phyloP scores from a whole-genome alignment of 2,329 filamentous ascomycete species.

The Paracamarosporium sp. region DNA sequence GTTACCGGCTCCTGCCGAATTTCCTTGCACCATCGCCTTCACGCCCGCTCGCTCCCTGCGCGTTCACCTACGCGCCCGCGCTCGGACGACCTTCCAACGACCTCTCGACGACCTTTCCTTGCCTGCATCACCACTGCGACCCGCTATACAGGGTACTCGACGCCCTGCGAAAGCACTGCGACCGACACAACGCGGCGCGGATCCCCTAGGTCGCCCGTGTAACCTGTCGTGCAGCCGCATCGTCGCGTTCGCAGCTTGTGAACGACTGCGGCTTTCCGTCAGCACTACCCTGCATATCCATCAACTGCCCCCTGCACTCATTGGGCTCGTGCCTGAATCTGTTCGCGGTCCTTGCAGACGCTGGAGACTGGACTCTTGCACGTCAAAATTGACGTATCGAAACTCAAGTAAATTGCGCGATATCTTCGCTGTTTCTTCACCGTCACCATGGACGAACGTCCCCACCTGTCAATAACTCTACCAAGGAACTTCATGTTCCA shows the following conservation, averaged over 20 bases:
- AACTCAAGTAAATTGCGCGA: conserved; percentile 10
- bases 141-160: conserved; percentile 25
- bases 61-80: conserved; percentile 27
- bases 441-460: conserved; percentile 50
- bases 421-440: conserved; percentile 5
- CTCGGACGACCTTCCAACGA: neutral
- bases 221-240: conserved; percentile 40
- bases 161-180: conserved; percentile 23
- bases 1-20: conserved; percentile 13
- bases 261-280: conserved; percentile 37
- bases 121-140: conserved; percentile 23
- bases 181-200: conserved; percentile 25
- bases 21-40: conserved; percentile 11
- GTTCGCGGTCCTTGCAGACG: conserved; percentile 34
- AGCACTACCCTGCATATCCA: conserved; percentile 36
- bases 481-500: conserved; percentile 59
- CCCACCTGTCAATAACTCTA: conserved; percentile 57
- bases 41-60: neutral
- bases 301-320: conserved; percentile 15
- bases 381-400: conserved; percentile 11
- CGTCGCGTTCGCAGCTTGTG: conserved; percentile 44
- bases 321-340: conserved; percentile 16
- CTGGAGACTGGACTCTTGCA: conserved; percentile 24
- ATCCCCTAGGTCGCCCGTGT: conserved; percentile 36
- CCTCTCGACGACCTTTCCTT: conserved; percentile 28